Evolutionary conservation across 2,329 filamentous ascomycete species (phyloP), one percentile per base, ranked within the genome.

Genomic region (Colletotrichum sidae): DNA sequence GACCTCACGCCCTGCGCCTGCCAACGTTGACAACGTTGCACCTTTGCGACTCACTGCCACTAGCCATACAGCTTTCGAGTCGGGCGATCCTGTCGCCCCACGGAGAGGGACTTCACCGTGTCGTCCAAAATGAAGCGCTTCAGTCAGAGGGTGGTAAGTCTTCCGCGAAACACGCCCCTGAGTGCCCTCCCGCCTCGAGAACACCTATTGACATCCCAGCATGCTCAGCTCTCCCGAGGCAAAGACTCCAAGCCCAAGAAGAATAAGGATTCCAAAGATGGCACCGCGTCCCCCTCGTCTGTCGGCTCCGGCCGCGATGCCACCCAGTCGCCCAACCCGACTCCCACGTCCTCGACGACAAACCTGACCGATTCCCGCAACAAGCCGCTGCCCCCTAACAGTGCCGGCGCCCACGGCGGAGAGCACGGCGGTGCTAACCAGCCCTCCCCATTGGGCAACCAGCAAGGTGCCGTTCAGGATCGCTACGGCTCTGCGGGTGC

Each of bases 121-220:
- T 73, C 73, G 70, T 80, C 80, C 81, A 92, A 86, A 81, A 97
- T 98, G 95, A 97, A 97, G 85, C 92, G 93, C 79, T 97, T 98
- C 82, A 92, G 94, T 83, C 93, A 97, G 86, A 93, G 92, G 91
- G 94, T 97, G 86, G 94, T 97, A 89, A 86, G 92, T 89, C 49
- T 44, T 49, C 45, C 56, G 47, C 64, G 10, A 46, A 55, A 51
- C 35, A 39, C 64, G 38, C 39, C 60, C 60, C 55, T 67, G 63
- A 55, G 52, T 41, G 55, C 49, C 42, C 37, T 70, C 64, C 49
- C 63, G 64, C 57, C 12, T 52, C 33, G 41, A 63, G 55, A 69
- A 57, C 45, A 34, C 54, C 50, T 70, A 77, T 82, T 86, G 81
- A 87, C 80, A 72, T 75, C 74, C 51, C 60, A 60, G 87, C 88